Base-by-base conservation (phyloP, 2,329 filamentous ascomycete species). In the Aureobasidium sp. region DNA sequence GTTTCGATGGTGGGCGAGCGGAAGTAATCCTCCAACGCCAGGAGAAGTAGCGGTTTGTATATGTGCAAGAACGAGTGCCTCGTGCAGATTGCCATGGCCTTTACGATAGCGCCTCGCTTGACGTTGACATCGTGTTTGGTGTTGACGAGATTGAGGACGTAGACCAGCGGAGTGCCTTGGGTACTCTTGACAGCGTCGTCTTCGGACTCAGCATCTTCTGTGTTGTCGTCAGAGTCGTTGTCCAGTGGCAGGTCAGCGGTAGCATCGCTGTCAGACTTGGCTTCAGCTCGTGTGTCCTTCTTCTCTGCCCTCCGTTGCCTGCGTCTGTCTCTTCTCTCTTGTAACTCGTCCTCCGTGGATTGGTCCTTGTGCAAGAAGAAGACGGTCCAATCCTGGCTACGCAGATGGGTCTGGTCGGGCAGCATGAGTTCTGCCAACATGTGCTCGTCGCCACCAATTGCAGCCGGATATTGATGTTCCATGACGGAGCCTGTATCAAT, bases 361-460 rank as follows among this genome's bases (percentile, higher is more conserved):
- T 86, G 83, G 73, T 99, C 94, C 74, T 97, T 97, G 77, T 99
- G 94, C 61, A 99, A 74, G 73, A 99, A 99, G 78, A 99, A 99
- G 61, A 97, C 96, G 45, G 94, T 99, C 94, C 94, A 99, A 74
- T 99, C 94, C 76, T 97, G 92, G 70, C 89, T 93, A 42, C 94
- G 85, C 64, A 94, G 86, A 76, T 99, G 94, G 27, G 93, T 91
- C 75, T 97, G 93, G 75, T 99, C 94, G 0, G 94, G 94, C 73
- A 99, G 79, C 94, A 99, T 99, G 70, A 99, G 84, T 78, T 99
- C 94, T 7, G 94, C 94, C 71, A 99, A 77, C 92, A 97, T 97
- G 70, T 96, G 89, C 77, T 99, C 94, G 72, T 99, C 93, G 36
- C 94, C 93, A 55, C 91, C 97, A 65, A 99, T 97, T 55, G 93